Percentiles rank a stretch among this genome's conserved stretches.
phyloP scores from a whole-genome alignment of 805 yeast species.

The Yamadazyma kitorensis region DNA sequence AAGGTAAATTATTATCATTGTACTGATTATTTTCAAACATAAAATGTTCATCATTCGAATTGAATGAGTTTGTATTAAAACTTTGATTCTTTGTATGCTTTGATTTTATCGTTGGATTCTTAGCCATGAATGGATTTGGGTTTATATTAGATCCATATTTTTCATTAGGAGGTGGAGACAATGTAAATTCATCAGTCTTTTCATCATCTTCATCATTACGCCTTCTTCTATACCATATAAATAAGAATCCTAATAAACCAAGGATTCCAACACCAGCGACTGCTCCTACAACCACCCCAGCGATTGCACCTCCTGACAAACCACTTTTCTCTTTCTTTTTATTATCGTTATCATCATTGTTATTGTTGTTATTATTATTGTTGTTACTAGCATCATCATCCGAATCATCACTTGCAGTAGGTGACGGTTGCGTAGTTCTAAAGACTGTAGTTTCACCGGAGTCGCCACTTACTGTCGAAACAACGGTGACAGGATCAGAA shows the following conservation, averaged over 20 bases:
- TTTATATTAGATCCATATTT: slow-evolving; percentile 12
- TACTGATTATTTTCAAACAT: slow-evolving; percentile 13
- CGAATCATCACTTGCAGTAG: slow-evolving; percentile 1
- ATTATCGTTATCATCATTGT: slow-evolving; percentile 5
- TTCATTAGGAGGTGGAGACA: slow-evolving; percentile 25
- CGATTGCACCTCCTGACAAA: slow-evolving; percentile 40
- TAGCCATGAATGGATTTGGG: slow-evolving; percentile 24
- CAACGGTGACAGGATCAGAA: slow-evolving; percentile 1
- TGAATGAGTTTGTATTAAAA: slow-evolving; percentile 17
- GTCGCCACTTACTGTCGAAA: slow-evolving; percentile 11
- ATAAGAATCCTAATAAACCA: slow-evolving; percentile 36
- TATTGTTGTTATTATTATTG: slow-evolving; percentile 11
- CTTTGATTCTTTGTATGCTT: slow-evolving; percentile 14
- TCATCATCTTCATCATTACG: slow-evolving; percentile 34
- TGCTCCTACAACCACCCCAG: slow-evolving; percentile 42
- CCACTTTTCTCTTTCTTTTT: slow-evolving; percentile 7
- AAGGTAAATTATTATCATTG: slow-evolving; percentile 10
- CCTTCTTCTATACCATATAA: slow-evolving; percentile 40
- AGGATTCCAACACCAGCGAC: slow-evolving; percentile 34
- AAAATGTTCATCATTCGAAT: slow-evolving; percentile 21
- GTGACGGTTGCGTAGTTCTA: slow-evolving; percentile 4
- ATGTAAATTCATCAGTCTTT: slow-evolving; percentile 34
- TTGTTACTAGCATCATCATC: slow-evolving; percentile 6
- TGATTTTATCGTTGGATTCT: slow-evolving; percentile 19
- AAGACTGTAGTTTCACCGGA: slow-evolving; percentile 13